These are phyloP conservation scores for Penicillium freii DNA, from an alignment of 2,329 filamentous ascomycete species.

Conservation along the genomic window DNA sequence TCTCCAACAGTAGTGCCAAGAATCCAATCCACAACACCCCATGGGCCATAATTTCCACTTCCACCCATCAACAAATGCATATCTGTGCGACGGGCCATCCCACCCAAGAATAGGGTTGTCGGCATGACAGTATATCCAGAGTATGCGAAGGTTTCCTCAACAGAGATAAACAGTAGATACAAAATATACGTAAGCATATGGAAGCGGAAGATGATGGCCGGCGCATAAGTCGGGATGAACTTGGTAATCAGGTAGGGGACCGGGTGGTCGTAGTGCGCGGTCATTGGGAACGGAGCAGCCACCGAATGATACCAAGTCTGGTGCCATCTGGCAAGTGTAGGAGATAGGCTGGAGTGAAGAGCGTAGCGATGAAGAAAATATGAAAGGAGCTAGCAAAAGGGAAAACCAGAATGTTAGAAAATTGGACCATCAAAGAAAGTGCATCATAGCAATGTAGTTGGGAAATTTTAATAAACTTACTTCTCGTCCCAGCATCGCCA, in stretches of 20 bases:
- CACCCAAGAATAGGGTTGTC: slow-evolving; percentile 56
- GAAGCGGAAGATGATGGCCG: slow-evolving; percentile 57
- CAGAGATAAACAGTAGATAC: slow-evolving; percentile 54
- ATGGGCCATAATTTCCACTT: slow-evolving; percentile 46
- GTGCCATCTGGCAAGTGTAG: slow-evolving; percentile 55
- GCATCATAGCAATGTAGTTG: neutral
- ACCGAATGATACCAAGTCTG: slow-evolving; percentile 57
- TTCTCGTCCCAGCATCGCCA: slow-evolving; percentile 58
- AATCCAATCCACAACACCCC: slow-evolving; percentile 48
- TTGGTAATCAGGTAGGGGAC: slow-evolving; percentile 52
- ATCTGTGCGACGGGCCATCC: slow-evolving; percentile 58
- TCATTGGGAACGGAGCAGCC: slow-evolving; percentile 54
- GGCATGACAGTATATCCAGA: slow-evolving; percentile 60
- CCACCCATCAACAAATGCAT: slow-evolving; percentile 52
- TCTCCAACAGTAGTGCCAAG: slow-evolving; percentile 43
- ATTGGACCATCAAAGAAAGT: neutral
- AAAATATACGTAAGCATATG: slow-evolving; percentile 61
- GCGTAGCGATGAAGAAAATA: slow-evolving; percentile 73
- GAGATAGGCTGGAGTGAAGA: slow-evolving; percentile 58
- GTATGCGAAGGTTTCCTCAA: slow-evolving; percentile 61
- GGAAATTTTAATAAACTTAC: slow-evolving; percentile 35
- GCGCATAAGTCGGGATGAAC: slow-evolving; percentile 57
- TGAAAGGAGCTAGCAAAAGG: slow-evolving; percentile 25
- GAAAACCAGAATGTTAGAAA: slow-evolving; percentile 5
- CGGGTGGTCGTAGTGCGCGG: slow-evolving; percentile 62